These are phyloP conservation scores for Serendipita vermifera DNA, from an alignment of 768 basidiomycete species.

Conservation along the genomic window DNA sequence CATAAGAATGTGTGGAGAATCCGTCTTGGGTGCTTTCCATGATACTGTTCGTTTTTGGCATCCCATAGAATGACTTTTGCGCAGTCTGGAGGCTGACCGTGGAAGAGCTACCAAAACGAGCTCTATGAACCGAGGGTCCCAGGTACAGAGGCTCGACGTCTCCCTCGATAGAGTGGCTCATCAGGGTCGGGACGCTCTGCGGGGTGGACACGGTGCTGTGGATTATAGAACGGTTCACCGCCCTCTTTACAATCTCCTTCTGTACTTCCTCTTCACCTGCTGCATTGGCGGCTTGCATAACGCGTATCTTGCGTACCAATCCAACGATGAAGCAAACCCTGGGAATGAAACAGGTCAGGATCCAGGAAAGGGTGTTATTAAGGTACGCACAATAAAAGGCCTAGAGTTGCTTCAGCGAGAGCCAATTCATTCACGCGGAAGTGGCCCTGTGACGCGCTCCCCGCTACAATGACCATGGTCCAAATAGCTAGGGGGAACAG, in stretches of 20 bases:
- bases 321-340: neutral
- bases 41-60: too few relatives aligned
- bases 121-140: too few relatives aligned
- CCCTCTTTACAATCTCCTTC: neutral
- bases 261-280: slow-evolving; percentile 1
- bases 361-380: neutral
- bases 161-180: neutral
- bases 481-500: neutral
- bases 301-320: neutral
- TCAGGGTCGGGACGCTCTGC: neutral
- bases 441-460: neutral
- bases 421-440: neutral
- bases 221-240: neutral
- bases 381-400: neutral
- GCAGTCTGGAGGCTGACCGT: too few relatives aligned
- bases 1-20: too few relatives aligned
- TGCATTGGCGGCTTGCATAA: neutral
- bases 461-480: neutral
- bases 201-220: neutral
- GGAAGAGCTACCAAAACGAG: too few relatives aligned
- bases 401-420: neutral
- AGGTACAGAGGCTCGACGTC: neutral
- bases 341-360: neutral
- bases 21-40: too few relatives aligned
- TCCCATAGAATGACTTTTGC: too few relatives aligned